A percentile compares a stretch with the other conserved stretches of the same genome.
These are phyloP conservation scores for Agrocybe pediades DNA, from an alignment of 768 basidiomycete species.

Conservation along the genomic window DNA sequence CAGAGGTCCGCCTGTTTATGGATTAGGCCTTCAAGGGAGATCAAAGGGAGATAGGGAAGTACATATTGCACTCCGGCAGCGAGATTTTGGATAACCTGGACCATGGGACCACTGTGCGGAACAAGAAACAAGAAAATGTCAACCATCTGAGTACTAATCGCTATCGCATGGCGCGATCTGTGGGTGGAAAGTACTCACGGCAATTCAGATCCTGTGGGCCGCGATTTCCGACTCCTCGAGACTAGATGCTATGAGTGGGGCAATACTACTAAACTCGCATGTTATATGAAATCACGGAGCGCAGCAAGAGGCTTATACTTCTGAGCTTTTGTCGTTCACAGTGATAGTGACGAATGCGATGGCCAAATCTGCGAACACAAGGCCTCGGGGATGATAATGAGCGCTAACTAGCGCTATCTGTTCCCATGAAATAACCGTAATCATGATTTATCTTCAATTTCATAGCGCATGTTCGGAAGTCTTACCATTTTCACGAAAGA, in stretches of 20 bases:
- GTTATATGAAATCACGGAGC: conserved; percentile 4
- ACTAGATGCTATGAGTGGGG: background rate
- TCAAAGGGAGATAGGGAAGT: background rate
- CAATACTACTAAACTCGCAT: conserved; percentile 3
- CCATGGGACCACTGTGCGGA: background rate
- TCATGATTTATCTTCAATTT: background rate
- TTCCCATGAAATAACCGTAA: background rate
- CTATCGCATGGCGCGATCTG: background rate
- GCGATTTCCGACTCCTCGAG: background rate
- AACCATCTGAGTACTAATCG: background rate
- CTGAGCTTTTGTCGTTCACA: background rate
- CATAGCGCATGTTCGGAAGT: background rate
- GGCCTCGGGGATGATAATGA: conserved; percentile 11
- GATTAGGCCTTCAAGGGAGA: background rate
- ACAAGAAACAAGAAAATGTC: background rate
- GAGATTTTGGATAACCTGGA: background rate
- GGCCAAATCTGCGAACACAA: conserved; percentile 1
- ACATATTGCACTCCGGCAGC: background rate
- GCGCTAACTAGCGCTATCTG: background rate
- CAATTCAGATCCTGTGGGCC: background rate
- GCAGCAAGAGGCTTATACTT: conserved; percentile 8
- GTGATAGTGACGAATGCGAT: conserved; percentile 2
- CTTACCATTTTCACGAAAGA: background rate
- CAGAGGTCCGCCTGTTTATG: background rate
- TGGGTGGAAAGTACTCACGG: background rate